Percentiles rank a stretch among this genome's conserved stretches.
These are phyloP conservation scores for Asclepias syriaca DNA, from an alignment of 257 asterid species.

Conservation along the genomic window DNA sequence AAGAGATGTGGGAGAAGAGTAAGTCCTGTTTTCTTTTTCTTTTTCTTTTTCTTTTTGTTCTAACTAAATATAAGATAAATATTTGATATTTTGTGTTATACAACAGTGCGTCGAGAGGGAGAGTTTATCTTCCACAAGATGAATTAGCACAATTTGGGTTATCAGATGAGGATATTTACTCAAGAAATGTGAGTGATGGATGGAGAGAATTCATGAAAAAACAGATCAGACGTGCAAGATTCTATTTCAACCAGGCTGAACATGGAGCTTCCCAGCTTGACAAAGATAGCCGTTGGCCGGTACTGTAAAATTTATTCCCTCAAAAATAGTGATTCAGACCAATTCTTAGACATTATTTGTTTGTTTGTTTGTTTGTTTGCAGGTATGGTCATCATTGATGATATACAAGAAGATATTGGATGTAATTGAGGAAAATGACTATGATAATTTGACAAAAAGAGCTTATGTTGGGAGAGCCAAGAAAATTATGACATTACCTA, in stretches of 20 bases:
- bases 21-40: constrained; percentile 13
- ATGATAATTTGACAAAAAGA: constrained; percentile 65
- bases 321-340: no score
- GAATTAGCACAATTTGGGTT: constrained; percentile 60
- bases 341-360: no score
- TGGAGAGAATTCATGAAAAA: constrained; percentile 84
- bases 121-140: constrained; percentile 83
- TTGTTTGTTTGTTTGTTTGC: constrained; percentile 12
- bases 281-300: constrained; percentile 91
- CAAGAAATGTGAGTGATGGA: constrained; percentile 47
- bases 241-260: constrained; percentile 63
- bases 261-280: constrained; percentile 77
- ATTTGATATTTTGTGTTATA: neutral
- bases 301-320: constrained; percentile 4
- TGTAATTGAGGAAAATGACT: constrained; percentile 61
- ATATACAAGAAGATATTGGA: constrained; percentile 64
- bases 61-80: no score
- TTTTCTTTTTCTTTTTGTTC: no score
- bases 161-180: constrained; percentile 53
- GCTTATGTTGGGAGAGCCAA: constrained; percentile 65
- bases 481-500: constrained; percentile 60
- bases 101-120: constrained; percentile 71
- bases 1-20: constrained; percentile 91
- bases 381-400: constrained; percentile 84
- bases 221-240: constrained; percentile 71